Base-by-base conservation (phyloP, 202 grass and related monocot genomes). In the Miscanthus sacchariflorus region DNA sequence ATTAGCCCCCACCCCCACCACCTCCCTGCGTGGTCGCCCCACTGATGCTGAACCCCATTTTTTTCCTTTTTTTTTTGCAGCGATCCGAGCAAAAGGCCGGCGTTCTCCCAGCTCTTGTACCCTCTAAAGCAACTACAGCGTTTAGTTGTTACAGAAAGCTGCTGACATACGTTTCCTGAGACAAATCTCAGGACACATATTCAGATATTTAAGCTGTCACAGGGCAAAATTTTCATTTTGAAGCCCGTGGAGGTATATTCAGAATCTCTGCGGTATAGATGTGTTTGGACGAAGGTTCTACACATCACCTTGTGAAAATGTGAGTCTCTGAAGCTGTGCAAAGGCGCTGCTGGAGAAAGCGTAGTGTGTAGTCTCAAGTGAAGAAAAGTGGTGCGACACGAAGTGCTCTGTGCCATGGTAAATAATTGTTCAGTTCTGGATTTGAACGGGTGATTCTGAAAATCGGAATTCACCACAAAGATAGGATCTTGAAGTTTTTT, bases 71-170 rank as follows among this genome's bases (percentile, higher is more conserved):
- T 69, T 69, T 89, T 59, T 45, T 90, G 58, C 93, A 99, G 97
- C 28, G 94, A 95, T 58, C 97, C 93, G 72, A 93, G 84, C 81
- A 95, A 90, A 58, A 93, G 97, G 35, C 97, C 97, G 30, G 93
- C 97, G 21, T 97, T 99, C 89, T 89, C 93, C 76, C 93, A 95
- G 88, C 94, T 99, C 40, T 70, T 97, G 79, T 89, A 82, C 77
- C 88, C 93, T 84, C 82, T 95, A 45, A 99, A 96, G 87, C 86
- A 95, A 89, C 70, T 99, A 85, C 84, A 92, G 18, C 79, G 82
- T 74, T 90, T 99, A 81, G 86, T 91, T 88, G 86, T 88, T 85
- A 56, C 83, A 74, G 72, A 74, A 81, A 88, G 56, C 72, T 89
- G 69, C 86, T 86, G 90, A 87, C 68, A 70, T 75, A 48, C 71